Evolutionary conservation across 2,329 filamentous ascomycete species (phyloP), one percentile per base, ranked within the genome.

Genomic region (Rhytidhysteron rufulum): DNA sequence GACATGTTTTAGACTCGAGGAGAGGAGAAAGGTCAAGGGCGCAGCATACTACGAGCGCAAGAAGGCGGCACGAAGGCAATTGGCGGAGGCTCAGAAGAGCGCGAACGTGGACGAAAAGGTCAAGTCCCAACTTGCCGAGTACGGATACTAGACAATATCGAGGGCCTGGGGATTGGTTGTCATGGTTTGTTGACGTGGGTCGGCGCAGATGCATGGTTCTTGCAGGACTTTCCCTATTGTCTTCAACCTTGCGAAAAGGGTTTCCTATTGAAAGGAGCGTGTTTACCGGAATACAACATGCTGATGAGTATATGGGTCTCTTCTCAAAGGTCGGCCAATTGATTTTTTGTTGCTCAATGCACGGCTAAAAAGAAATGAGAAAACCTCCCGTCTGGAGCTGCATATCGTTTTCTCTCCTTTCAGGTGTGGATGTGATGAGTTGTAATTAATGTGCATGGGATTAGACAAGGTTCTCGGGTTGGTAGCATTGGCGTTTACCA

Each of bases 1-100:
- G 33, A 34, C 37, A 30, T 10, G 20, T 10, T 45, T 60, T 66
- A 97, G 93, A 77, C 83, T 98, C 68, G 93, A 98, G 83, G 93
- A 98, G 83, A 84, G 91, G 77, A 88, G 93, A 81, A 98, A 98
- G 83, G 91, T 94, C 74, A 98, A 97, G 88, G 86, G 89, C 68
- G 83, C 86, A 62, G 93, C 93, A 72, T 98, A 96, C 86, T 97
- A 97, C 83, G 90, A 95, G 82, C 89, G 90, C 83, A 98, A 97
- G 93, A 95, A 94, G 88, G 82, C 88, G 60, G 86, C 86, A 62
- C 82, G 85, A 71, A 87, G 86, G 81, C 88, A 94, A 79, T 77
- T 96, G 63, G 79, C 83, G 61, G 87, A 95, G 70, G 90, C 91
- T 63, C 86, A 95, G 85, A 91, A 91, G 85, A 86, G 78, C 72